Evolutionary conservation across 2,329 filamentous ascomycete species (phyloP), one percentile per base, ranked within the genome.

Genomic region (Neospermospora avenae): DNA sequence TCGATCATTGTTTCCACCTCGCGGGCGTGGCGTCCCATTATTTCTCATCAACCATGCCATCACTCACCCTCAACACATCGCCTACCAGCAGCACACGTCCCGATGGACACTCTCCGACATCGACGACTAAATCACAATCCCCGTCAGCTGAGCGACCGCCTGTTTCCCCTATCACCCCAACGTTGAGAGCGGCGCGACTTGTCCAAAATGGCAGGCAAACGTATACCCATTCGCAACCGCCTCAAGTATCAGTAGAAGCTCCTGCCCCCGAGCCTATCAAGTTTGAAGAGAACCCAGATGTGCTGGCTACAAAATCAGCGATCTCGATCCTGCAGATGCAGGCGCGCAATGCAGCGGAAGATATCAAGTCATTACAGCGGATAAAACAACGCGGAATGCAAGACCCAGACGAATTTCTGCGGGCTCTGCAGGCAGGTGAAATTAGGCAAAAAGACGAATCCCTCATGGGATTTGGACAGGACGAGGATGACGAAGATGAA

Each of bases 241-340:
- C 73, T 22, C 77, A 77, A 61, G 67, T 70, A 35, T 73, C 73
- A 39, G 75, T 80, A 37, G 70, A 75, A 0, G 76, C 77, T 2
- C 70, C 70, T 1, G 55, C 67, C 14, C 79, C 80, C 0, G 74
- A 78, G 45, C 78, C 83, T 46, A 78, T 88, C 60, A 78, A 82
- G 67, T 84, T 87, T 62, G 79, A 83, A 65, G 74, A 77, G 58
- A 96, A 96, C 71, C 87, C 91, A 7, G 93, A 98, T 77, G 91
- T 89, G 24, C 88, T 97, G 62, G 93, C 93, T 4, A 81, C 97
- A 61, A 87, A 88, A 66, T 90, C 89, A 25, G 90, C 93, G 48
- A 91, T 97, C 62, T 88, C 90, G 8, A 86, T 96, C 55, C 80
- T 98, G 49, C 91, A 96, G 76, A 81, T 96, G 65, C 93, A 98